Percentiles rank a stretch among this genome's conserved stretches.
Conservation (phyloP, 805 yeast species). For the Wickerhamia fluorescens region DNA sequence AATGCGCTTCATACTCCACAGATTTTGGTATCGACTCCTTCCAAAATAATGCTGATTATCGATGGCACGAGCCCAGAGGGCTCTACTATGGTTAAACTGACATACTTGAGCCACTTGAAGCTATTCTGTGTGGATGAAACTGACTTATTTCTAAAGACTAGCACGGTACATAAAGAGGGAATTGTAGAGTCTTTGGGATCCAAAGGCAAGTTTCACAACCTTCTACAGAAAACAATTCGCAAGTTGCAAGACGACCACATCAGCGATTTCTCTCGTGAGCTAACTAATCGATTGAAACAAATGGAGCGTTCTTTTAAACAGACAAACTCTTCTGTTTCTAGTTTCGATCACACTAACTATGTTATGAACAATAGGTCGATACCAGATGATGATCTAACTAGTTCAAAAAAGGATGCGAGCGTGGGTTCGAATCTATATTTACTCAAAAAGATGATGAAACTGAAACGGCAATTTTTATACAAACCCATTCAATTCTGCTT, state of each 20-base stretch:
- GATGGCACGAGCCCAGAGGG: slow-evolving; percentile 2
- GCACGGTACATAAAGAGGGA: slow-evolving; percentile 6
- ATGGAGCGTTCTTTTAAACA: not conserved
- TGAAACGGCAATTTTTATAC: slow-evolving; percentile 11
- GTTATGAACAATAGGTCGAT: too few species aligned
- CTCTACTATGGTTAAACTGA: not conserved
- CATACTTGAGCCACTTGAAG: slow-evolving; percentile 7
- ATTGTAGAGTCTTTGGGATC: slow-evolving; percentile 6
- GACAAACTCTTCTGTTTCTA: not conserved
- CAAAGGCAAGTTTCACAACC: slow-evolving; percentile 10
- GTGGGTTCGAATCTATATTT: too few species aligned
- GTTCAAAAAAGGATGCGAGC: not conserved
- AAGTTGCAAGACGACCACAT: slow-evolving; percentile 9
- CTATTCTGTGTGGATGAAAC: slow-evolving; percentile 19
- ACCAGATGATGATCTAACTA: too few species aligned
- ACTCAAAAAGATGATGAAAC: slow-evolving; percentile 8
- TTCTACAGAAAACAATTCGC: slow-evolving; percentile 7
- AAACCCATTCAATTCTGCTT: slow-evolving; percentile 21
- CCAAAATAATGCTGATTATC: slow-evolving; percentile 6
- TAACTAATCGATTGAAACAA: not conserved
- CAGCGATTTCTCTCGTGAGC: not conserved
- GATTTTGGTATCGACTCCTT: slow-evolving; percentile 13
- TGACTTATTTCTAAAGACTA: slow-evolving; percentile 10
- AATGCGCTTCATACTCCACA: slow-evolving; percentile 9
- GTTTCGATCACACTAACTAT: too few species aligned